Evolutionary conservation across 2,329 filamentous ascomycete genomes (phyloP), one percentile per base, ranked within the genome.

Genomic region (Neofusicoccum laricinum): DNA sequence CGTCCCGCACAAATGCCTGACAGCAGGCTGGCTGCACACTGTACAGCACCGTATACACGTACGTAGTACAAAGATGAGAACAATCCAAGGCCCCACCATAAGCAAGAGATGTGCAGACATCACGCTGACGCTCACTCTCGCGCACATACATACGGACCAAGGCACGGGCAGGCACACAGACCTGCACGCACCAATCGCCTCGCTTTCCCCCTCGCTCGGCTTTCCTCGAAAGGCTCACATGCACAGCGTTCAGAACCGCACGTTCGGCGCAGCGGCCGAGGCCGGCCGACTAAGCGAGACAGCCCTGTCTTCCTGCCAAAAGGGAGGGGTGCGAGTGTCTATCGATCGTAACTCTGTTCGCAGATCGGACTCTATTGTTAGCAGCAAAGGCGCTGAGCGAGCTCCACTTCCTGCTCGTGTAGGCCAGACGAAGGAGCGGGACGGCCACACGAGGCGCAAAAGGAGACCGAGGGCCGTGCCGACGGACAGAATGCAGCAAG

Each of bases 301-400:
- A 48, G 19, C 45, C 21, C 21, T 48, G 5, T 19, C 45, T 48
- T 21, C 21, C 6, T 43, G 8, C n/a, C 53, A 3, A 19, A 32
- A 45, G 15, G 5, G 38, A 58, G 21, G 14, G 40, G 38, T 17
- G 4, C 51, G 21, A 17, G 34, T 30, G 53, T 19, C 53, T 36
- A 19, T 46, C 41, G 55, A 59, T 59, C 55, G 55, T 21, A 15
- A 19, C 6, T 59, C 46, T 46, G 55, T 41, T 36, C 41, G 55
- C 17, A 46, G 55, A 59, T 59, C 55, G 55, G 41, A 21, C 25
- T 41, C 55, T 59, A 59, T 59, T 59, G 55, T 59, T 59, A 59
- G 55, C 55, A 36, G 10, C 25, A 30, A 19, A 25, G 45, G 12
- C 36, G n/a, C 51, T 14, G 7, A 19, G 11, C 51, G 34, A 25